These are phyloP conservation scores for Rhizoctonia solani DNA, from an alignment of 1,284 basidiomycete species.

Conservation along the genomic window DNA sequence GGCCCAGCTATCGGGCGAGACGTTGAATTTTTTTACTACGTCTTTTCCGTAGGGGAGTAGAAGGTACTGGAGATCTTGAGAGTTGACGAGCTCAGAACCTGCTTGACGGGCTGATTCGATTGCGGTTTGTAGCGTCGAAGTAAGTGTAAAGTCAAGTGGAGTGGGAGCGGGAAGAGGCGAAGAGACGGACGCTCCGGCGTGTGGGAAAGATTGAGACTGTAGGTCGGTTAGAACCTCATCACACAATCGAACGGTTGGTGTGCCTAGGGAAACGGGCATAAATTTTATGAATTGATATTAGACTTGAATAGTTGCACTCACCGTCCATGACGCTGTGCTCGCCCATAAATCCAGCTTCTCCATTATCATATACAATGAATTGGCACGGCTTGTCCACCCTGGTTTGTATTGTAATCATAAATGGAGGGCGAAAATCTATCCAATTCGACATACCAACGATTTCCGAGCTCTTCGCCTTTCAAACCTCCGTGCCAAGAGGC, in stretches of 20 bases:
- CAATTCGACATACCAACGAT: constrained; percentile 55
- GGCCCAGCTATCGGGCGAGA: constrained; percentile 90
- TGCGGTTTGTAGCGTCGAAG: constrained; percentile 52
- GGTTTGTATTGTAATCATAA: neutral
- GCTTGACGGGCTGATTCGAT: constrained; percentile 62
- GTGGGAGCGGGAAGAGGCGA: constrained; percentile 38
- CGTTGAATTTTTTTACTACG: constrained; percentile 82
- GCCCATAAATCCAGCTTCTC: constrained; percentile 80
- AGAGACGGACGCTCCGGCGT: constrained; percentile 48
- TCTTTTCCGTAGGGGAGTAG: constrained; percentile 82
- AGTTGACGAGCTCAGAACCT: constrained; percentile 63
- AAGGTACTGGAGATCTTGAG: constrained; percentile 68
- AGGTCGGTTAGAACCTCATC: constrained; percentile 73
- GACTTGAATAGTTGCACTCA: too few relatives aligned
- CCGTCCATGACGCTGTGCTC: constrained; percentile 92
- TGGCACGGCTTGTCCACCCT: constrained; percentile 82
- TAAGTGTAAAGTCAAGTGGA: constrained; percentile 69
- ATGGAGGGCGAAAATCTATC: neutral
- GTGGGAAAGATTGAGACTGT: constrained; percentile 57
- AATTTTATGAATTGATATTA: constrained; percentile 14
- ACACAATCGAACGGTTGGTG: constrained; percentile 66
- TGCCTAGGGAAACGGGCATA: constrained; percentile 46
- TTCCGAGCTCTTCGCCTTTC: constrained; percentile 52
- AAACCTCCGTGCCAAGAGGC: constrained; percentile 74
- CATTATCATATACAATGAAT: constrained; percentile 80